Evolutionary conservation across 352 stramenopile genomes (phyloP).

Genomic region (Phytopythium mirpurense): DNA sequence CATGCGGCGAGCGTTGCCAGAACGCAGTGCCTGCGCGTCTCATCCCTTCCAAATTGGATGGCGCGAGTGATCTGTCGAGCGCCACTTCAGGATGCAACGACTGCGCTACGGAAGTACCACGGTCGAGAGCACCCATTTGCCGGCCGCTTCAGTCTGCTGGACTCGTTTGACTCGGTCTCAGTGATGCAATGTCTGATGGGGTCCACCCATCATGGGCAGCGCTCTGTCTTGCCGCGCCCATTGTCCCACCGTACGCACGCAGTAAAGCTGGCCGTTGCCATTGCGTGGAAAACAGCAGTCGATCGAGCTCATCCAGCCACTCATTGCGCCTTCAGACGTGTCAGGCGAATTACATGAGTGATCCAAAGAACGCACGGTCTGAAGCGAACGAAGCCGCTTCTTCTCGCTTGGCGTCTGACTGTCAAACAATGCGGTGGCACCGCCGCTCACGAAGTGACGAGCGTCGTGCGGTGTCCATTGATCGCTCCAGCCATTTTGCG

Average conservation of each 20-base stretch:
- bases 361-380: slow-evolving; percentile 1
- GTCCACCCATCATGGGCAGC: not conserved
- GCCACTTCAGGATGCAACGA: not conserved
- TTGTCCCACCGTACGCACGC: slow-evolving; percentile 5
- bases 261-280: not conserved
- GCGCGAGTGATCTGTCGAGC: not conserved
- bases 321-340: not conserved
- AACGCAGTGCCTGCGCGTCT: not conserved
- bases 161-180: not conserved
- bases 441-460: not conserved
- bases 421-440: not conserved
- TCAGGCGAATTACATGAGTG: not conserved
- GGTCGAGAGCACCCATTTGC: slow-evolving; percentile 1
- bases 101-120: too few relatives aligned
- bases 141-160: too few relatives aligned
- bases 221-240: not conserved
- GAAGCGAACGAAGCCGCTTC: too few relatives aligned
- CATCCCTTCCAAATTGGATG: not conserved
- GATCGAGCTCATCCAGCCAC: slow-evolving; percentile 2
- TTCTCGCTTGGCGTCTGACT: too few relatives aligned
- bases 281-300: not conserved
- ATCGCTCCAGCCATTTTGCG: not conserved
- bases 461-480: not conserved
- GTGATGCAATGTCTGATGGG: too few relatives aligned
- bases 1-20: slow-evolving; percentile 1